Evolutionary conservation across 805 yeast genomes (phyloP).

Genomic region (Candida insectalens): DNA sequence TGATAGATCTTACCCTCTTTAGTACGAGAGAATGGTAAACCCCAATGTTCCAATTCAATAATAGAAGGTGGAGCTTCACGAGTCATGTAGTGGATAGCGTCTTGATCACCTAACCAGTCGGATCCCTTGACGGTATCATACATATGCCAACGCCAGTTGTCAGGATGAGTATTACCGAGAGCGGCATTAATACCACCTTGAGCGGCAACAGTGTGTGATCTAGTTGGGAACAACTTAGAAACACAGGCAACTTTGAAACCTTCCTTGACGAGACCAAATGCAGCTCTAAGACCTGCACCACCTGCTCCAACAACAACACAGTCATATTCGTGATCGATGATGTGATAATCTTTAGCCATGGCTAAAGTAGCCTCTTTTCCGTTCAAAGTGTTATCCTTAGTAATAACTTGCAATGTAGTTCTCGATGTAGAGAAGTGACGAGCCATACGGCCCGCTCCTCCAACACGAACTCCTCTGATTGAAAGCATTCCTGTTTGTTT

Average conservation of each 20-base stretch:
- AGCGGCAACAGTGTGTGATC: constrained; percentile 98
- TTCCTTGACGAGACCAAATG: constrained; percentile 93
- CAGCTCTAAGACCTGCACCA: constrained; percentile 98
- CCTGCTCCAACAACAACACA: constrained; percentile 98
- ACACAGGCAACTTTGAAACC: constrained; percentile 98
- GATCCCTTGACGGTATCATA: constrained; percentile 98
- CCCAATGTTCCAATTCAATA: constrained; percentile 94
- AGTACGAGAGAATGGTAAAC: constrained; percentile 97
- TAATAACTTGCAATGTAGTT: constrained; percentile 21
- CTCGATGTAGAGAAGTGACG: constrained; percentile 23
- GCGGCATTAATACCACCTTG: constrained; percentile 99
- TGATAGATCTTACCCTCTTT: constrained; percentile 95
- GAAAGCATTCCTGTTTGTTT: not conserved
- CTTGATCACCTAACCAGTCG: constrained; percentile 99
- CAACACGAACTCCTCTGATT: not conserved
- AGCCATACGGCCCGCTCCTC: not conserved
- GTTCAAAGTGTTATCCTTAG: constrained; percentile 30
- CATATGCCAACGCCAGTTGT: constrained; percentile 99
- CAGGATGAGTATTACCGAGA: constrained; percentile 95
- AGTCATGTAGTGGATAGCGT: constrained; percentile 98
- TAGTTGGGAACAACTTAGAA: constrained; percentile 92
- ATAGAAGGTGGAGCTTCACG: constrained; percentile 95
- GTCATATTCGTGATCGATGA: constrained; percentile 96
- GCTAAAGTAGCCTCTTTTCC: constrained; percentile 45
- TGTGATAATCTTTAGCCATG: constrained; percentile 68